Conservation (phyloP, 2,329 filamentous ascomycete species). For the Neonectria magnoliae region DNA sequence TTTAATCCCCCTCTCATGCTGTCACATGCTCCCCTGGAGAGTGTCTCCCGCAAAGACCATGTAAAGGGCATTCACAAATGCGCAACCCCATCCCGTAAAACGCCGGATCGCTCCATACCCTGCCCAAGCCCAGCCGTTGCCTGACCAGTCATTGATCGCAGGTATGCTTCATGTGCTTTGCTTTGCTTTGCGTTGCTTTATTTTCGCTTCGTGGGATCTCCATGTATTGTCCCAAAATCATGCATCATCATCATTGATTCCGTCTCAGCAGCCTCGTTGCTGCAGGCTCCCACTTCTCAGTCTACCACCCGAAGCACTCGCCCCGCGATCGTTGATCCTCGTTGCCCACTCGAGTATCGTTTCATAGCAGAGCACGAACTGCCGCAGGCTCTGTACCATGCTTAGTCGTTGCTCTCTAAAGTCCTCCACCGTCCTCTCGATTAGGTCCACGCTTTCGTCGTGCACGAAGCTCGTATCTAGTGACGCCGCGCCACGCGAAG, state of each 20-base stretch:
- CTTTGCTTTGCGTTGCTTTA: slow-evolving; percentile 9
- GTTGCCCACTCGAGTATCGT: slow-evolving; percentile 88
- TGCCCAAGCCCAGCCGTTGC: slow-evolving; percentile 13
- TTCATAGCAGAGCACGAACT: slow-evolving; percentile 97
- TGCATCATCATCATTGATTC: background rate
- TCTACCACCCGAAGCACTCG: slow-evolving; percentile 33
- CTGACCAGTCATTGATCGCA: slow-evolving; percentile 30
- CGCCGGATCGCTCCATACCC: slow-evolving; percentile 17
- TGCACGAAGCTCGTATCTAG: slow-evolving; percentile 72
- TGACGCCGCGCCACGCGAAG: slow-evolving; percentile 20
- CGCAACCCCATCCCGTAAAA: slow-evolving; percentile 30
- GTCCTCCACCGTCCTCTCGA: slow-evolving; percentile 89
- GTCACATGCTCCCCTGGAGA: background rate
- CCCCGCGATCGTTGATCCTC: slow-evolving; percentile 54
- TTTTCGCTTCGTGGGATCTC: slow-evolving; percentile 6
- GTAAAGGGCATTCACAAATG: slow-evolving; percentile 3
- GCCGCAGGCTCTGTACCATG: slow-evolving; percentile 95
- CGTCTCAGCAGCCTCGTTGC: slow-evolving; percentile 30
- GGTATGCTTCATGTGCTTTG: slow-evolving; percentile 32
- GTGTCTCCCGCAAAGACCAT: background rate
- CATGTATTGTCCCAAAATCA: slow-evolving; percentile 13
- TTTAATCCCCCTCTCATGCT: slow-evolving; percentile 17
- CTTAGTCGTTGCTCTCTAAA: slow-evolving; percentile 89
- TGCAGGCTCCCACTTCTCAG: slow-evolving; percentile 48
- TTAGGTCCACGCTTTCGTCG: slow-evolving; percentile 77